A percentile compares a stretch with the other conserved stretches of the same genome.
These are phyloP conservation scores for Exsudoporus floridanus DNA, from an alignment of 1,284 basidiomycete genomes.

Conservation along the genomic window DNA sequence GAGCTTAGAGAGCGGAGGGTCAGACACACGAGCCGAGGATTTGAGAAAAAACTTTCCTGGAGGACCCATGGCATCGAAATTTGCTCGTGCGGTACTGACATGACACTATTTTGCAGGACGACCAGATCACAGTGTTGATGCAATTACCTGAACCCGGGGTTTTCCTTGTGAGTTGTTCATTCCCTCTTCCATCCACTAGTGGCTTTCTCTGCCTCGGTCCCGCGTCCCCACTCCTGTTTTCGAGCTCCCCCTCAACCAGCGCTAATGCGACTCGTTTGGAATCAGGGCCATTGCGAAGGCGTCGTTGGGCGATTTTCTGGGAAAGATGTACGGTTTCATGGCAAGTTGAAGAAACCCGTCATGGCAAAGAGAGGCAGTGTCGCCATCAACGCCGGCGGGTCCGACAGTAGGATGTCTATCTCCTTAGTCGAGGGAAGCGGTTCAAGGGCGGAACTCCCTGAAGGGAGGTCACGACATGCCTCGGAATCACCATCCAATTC, in stretches of 20 bases:
- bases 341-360: conserved; percentile 78
- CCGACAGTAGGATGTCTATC: conserved; percentile 19
- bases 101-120: conserved; percentile 51
- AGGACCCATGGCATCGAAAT: neutral
- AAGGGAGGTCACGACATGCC: neutral
- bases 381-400: neutral
- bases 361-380: conserved; percentile 60
- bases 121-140: conserved; percentile 80
- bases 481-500: conserved; percentile 27
- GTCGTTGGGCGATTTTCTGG: conserved; percentile 83
- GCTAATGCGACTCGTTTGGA: conserved; percentile 2
- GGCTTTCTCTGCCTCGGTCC: neutral
- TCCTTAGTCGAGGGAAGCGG: conserved; percentile 14
- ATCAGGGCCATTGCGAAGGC: conserved; percentile 83
- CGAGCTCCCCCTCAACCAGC: neutral
- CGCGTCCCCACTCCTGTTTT: too few species aligned
- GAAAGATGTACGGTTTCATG: conserved; percentile 68
- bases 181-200: neutral
- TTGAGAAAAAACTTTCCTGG: neutral
- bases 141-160: conserved; percentile 59
- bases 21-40: neutral
- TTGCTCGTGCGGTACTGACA: conserved; percentile 14
- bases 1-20: neutral
- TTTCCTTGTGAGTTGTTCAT: conserved; percentile 55
- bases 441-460: neutral